Percentiles rank a stretch among this genome's conserved stretches.
phyloP scores from a whole-genome alignment of 1,139 yeast species.

The Lodderomyces metapsilosis region DNA sequence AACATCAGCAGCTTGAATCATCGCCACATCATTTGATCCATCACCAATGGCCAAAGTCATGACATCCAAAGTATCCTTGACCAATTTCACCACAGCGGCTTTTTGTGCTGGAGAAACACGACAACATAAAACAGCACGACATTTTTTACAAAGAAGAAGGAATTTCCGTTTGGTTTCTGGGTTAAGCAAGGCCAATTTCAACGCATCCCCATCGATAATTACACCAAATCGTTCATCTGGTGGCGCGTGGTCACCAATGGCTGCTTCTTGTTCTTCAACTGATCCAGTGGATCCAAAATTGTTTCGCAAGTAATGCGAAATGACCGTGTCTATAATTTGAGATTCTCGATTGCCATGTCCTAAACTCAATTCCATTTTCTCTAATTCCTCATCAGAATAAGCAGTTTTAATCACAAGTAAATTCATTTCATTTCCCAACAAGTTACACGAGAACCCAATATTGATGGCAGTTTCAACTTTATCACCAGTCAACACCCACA shows the following conservation, averaged over 20 bases:
- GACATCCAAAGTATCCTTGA: slow-evolving; percentile 75
- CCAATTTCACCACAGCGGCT: slow-evolving; percentile 92
- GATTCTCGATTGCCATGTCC: slow-evolving; percentile 29
- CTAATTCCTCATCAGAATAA: slow-evolving; percentile 31
- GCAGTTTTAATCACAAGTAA: slow-evolving; percentile 38
- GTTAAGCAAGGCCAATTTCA: slow-evolving; percentile 66
- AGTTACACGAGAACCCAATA: slow-evolving; percentile 51
- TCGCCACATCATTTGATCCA: slow-evolving; percentile 97
- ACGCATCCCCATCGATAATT: slow-evolving; percentile 90
- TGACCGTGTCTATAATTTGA: slow-evolving; percentile 50
- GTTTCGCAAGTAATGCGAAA: slow-evolving; percentile 58
- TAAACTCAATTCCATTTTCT: slow-evolving; percentile 24
- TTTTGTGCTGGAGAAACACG: slow-evolving; percentile 97
- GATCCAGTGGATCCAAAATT: slow-evolving; percentile 68
- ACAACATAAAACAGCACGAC: slow-evolving; percentile 93
- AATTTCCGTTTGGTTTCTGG: slow-evolving; percentile 62
- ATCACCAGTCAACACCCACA: slow-evolving; percentile 54
- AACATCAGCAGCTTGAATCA: slow-evolving; percentile 99
- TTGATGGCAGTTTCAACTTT: slow-evolving; percentile 53
- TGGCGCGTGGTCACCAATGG: slow-evolving; percentile 70
- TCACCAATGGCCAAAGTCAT: slow-evolving; percentile 92
- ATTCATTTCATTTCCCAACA: slow-evolving; percentile 50
- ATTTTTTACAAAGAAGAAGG: slow-evolving; percentile 83
- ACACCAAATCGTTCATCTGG: slow-evolving; percentile 80
- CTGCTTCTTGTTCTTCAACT: slow-evolving; percentile 54